Evolutionary conservation across 2,329 filamentous ascomycete genomes (phyloP).

Genomic region (Colletotrichum sojae): DNA sequence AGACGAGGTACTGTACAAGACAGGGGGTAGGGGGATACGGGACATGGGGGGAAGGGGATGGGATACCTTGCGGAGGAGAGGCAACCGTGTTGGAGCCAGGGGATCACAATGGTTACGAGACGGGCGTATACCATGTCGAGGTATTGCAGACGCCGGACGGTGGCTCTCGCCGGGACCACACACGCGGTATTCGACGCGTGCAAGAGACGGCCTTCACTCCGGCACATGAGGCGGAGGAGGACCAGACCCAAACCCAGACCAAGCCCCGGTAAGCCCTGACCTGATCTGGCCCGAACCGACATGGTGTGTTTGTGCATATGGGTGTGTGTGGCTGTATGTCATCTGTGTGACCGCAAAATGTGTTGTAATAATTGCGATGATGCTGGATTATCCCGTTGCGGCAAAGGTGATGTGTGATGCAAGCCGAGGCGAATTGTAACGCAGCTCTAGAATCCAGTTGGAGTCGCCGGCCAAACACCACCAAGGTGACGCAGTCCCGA

Average conservation of each 20-base stretch:
- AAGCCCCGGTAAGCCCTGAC: neutral
- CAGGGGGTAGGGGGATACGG: neutral
- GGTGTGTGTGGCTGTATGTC: neutral
- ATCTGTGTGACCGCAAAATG: neutral
- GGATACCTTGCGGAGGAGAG: neutral
- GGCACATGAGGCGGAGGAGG: conserved; percentile 16
- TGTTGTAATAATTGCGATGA: conserved; percentile 4
- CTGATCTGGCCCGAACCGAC: neutral
- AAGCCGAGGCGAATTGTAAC: neutral
- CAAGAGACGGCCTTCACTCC: conserved; percentile 36
- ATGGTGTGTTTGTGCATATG: neutral
- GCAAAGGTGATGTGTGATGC: conserved; percentile 12
- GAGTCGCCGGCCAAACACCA: conserved; percentile 36
- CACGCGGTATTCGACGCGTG: conserved; percentile 17
- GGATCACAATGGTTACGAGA: conserved; percentile 30
- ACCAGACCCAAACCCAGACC: conserved; percentile 10
- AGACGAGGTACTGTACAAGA: neutral
- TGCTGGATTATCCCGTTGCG: conserved; percentile 2
- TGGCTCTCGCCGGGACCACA: neutral
- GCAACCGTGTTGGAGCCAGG: conserved; percentile 16
- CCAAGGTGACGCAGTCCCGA: neutral
- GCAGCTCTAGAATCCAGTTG: conserved; percentile 17
- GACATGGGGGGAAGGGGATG: neutral
- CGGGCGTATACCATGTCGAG: conserved; percentile 6
- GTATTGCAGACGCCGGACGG: conserved; percentile 22